A percentile compares a stretch with the other conserved stretches of the same genome.
Evolutionary conservation across 805 yeast species (phyloP).

Genomic region (Metschnikowia noctiluminum): DNA sequence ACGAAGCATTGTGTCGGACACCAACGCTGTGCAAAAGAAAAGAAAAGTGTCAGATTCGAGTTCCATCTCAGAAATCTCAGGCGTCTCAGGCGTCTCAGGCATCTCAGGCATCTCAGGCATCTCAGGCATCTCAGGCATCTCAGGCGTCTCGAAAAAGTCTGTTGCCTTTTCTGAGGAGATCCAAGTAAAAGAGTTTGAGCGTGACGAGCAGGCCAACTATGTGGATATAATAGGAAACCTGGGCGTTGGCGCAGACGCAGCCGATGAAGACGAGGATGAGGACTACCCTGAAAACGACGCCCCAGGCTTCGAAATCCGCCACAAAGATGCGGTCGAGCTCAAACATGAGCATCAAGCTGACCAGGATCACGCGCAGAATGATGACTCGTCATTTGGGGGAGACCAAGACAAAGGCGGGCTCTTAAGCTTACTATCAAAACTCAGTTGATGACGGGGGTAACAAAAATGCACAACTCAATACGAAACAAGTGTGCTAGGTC

Average conservation of each 20-base stretch:
- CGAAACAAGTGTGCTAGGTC: neutral
- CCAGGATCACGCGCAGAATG: slow-evolving; percentile 5
- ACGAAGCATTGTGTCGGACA: neutral
- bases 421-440: slow-evolving; percentile 17
- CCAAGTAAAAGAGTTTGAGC: slow-evolving; percentile 39
- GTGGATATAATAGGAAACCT: slow-evolving; percentile 17
- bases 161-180: slow-evolving; percentile 43
- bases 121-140: slow-evolving; percentile 2
- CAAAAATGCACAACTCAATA: neutral
- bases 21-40: slow-evolving; percentile 9
- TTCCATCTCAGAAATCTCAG: slow-evolving; percentile 15
- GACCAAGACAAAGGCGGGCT: slow-evolving; percentile 12
- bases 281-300: slow-evolving; percentile 7
- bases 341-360: slow-evolving; percentile 20
- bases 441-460: neutral
- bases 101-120: slow-evolving; percentile 3
- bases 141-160: slow-evolving; percentile 20
- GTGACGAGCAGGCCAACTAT: slow-evolving; percentile 30
- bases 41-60: slow-evolving; percentile 21
- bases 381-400: neutral
- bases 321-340: slow-evolving; percentile 32
- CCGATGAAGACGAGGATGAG: slow-evolving; percentile 11
- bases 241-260: slow-evolving; percentile 16
- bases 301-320: slow-evolving; percentile 21
- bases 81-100: neutral